Percentiles rank a stretch among this genome's conserved stretches.
Conservation (phyloP, 768 basidiomycete species). For the Xerocomus spinulosus region DNA sequence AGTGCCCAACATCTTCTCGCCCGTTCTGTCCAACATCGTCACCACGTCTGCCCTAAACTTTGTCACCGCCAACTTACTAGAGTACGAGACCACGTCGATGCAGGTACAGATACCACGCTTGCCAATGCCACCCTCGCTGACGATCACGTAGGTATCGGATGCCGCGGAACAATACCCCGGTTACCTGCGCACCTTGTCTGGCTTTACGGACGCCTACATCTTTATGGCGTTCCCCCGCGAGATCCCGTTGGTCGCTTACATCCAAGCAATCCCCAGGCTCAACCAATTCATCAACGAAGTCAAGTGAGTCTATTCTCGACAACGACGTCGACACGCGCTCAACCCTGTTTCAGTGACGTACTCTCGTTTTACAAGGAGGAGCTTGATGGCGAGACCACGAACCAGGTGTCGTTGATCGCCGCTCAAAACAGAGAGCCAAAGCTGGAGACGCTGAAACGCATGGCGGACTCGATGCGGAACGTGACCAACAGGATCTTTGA, state of each 20-base stretch:
- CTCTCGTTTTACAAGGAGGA: conserved; percentile 38
- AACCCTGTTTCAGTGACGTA: conserved; percentile 32
- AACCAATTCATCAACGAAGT: conserved; percentile 24
- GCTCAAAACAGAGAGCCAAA: conserved; percentile 19
- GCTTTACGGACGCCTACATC: conserved; percentile 30
- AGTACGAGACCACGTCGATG: background rate
- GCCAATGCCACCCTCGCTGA: background rate
- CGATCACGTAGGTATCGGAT: conserved; percentile 4
- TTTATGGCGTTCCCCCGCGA: conserved; percentile 29
- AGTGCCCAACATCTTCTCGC: background rate
- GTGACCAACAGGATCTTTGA: conserved; percentile 18
- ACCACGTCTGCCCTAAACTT: background rate
- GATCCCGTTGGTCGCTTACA: conserved; percentile 28
- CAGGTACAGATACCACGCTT: conserved; percentile 1
- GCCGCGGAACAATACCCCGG: conserved; percentile 17
- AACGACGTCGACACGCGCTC: too few species aligned
- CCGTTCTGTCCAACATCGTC: background rate
- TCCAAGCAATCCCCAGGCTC: conserved; percentile 31
- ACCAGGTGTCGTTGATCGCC: conserved; percentile 30
- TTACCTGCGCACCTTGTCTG: conserved; percentile 23
- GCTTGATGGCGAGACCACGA: conserved; percentile 27
- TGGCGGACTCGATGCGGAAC: conserved; percentile 12
- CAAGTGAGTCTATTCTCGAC: conserved; percentile 30
- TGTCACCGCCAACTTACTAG: background rate
- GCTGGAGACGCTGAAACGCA: conserved; percentile 15